Evolutionary conservation across 345 rosid species (phyloP).

Genomic region (Nasturtium officinale): DNA sequence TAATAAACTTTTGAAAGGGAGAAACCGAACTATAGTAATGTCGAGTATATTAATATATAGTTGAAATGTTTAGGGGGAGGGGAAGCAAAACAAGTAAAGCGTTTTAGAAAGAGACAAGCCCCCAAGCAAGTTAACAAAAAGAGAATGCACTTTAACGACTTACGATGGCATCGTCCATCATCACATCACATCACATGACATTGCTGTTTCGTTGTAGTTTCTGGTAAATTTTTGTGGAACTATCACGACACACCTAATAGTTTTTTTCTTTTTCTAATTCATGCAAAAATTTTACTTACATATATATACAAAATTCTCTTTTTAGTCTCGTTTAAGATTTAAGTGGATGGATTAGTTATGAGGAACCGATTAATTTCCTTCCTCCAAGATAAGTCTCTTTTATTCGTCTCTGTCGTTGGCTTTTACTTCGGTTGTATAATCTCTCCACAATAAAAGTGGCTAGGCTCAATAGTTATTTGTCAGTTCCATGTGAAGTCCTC

Average conservation of each 20-base stretch:
- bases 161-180: background rate
- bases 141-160: background rate
- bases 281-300: background rate
- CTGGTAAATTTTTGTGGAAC: background rate
- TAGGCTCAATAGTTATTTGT: no score
- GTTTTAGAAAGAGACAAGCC: background rate
- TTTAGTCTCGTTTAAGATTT: no score
- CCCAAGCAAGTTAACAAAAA: background rate
- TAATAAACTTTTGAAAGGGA: background rate
- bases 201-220: constrained; percentile 4
- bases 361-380: no score
- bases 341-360: no score
- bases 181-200: constrained; percentile 2
- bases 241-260: background rate
- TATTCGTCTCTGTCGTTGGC: no score
- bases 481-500: no score
- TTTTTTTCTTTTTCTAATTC: background rate
- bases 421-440: no score
- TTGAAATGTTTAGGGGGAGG: background rate
- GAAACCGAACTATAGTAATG: background rate
- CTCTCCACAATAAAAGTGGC: no score
- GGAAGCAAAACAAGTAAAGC: background rate
- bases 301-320: background rate
- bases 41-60: background rate
- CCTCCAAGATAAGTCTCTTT: no score